Percentiles rank a stretch among this genome's conserved stretches.
Conservation (phyloP, 1,284 basidiomycete genomes). For the Ganoderma boninense region DNA sequence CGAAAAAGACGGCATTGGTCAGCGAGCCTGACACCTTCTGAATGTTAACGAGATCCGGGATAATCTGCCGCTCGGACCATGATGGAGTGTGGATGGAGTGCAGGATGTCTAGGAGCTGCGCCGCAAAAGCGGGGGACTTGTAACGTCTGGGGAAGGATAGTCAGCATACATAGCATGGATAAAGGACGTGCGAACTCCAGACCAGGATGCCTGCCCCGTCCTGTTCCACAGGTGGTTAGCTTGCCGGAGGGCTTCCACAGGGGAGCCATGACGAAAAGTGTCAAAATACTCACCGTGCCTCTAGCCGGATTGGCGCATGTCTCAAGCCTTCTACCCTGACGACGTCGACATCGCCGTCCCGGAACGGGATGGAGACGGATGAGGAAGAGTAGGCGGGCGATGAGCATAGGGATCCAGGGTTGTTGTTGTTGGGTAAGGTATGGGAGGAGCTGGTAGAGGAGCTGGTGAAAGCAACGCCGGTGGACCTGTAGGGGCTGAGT, state of each 20-base stretch:
- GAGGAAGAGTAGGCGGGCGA: conserved; percentile 46
- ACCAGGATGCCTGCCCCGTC: conserved; percentile 35
- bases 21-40: conserved; percentile 89
- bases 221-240: conserved; percentile 36
- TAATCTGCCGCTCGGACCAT: conserved; percentile 61
- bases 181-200: conserved; percentile 31
- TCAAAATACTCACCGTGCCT: conserved; percentile 71
- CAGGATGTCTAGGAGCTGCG: conserved; percentile 64
- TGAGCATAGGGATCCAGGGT: conserved; percentile 21
- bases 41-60: conserved; percentile 65
- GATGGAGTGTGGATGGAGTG: conserved; percentile 60
- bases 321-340: conserved; percentile 69
- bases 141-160: conserved; percentile 60
- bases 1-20: conserved; percentile 96
- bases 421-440: conserved; percentile 30
- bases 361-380: conserved; percentile 51
- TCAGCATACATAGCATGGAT: conserved; percentile 24
- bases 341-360: conserved; percentile 52
- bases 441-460: conserved; percentile 37
- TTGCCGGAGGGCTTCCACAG: conserved; percentile 34
- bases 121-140: conserved; percentile 66
- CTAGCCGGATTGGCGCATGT: conserved; percentile 67
- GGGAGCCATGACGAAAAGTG: conserved; percentile 28
- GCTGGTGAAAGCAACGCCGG: conserved; percentile 31
- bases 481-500: conserved; percentile 26